Evolutionary conservation across 768 basidiomycete species (phyloP).

Genomic region (Russula sp.): DNA sequence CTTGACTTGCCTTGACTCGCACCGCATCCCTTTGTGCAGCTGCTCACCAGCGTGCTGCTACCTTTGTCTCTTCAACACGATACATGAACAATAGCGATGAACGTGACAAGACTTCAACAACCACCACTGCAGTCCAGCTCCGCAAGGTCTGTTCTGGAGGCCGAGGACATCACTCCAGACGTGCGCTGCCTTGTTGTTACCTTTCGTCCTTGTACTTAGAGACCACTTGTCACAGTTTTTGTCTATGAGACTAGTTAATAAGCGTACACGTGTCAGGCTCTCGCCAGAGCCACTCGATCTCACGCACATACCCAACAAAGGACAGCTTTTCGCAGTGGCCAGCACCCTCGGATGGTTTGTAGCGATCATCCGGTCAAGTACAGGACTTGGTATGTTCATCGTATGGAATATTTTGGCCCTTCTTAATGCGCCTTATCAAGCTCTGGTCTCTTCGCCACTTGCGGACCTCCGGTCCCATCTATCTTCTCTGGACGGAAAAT

Average conservation of each 20-base stretch:
- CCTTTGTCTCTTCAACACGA: background rate
- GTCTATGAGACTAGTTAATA: slow-evolving; percentile 41
- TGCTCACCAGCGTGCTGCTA: background rate
- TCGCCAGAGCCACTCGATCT: slow-evolving; percentile 48
- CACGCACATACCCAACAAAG: slow-evolving; percentile 38
- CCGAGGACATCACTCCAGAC: slow-evolving; percentile 22
- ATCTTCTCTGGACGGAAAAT: slow-evolving; percentile 36
- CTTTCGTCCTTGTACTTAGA: background rate
- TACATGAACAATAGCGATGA: slow-evolving; percentile 10
- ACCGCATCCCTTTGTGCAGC: no score
- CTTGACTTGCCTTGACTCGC: no score
- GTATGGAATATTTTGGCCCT: background rate
- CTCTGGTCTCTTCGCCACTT: slow-evolving; percentile 56
- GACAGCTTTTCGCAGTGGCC: slow-evolving; percentile 51
- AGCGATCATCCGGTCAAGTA: slow-evolving; percentile 42
- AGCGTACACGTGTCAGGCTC: slow-evolving; percentile 57
- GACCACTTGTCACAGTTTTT: slow-evolving; percentile 32
- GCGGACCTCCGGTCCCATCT: slow-evolving; percentile 53
- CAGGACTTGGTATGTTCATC: slow-evolving; percentile 28
- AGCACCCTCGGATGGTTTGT: slow-evolving; percentile 67
- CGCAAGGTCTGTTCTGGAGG: slow-evolving; percentile 16
- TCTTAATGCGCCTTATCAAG: slow-evolving; percentile 32
- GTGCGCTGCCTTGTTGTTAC: background rate
- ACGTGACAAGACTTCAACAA: slow-evolving; percentile 20
- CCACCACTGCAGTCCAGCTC: slow-evolving; percentile 11